phyloP scores from a whole-genome alignment of 306 rosid genomes.

The Astragalus membranaceus region DNA sequence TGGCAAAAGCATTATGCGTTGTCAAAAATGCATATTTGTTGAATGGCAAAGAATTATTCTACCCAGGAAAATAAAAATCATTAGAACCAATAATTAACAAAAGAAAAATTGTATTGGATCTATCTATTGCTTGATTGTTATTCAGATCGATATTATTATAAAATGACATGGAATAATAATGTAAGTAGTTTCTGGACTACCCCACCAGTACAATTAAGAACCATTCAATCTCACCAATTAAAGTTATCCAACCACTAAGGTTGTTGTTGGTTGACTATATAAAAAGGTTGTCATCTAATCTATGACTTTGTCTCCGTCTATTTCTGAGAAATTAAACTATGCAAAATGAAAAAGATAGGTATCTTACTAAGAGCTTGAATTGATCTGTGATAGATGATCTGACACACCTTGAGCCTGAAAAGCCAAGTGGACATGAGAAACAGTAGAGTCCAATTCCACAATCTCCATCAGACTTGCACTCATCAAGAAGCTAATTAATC shows the following conservation, averaged over 20 bases:
- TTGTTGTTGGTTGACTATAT: not conserved
- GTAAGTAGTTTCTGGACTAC: not conserved
- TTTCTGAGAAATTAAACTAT: not conserved
- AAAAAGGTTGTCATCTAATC: not conserved
- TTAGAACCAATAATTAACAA: too few relatives aligned
- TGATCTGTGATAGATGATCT: conserved; percentile 62
- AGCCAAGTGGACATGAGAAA: conserved; percentile 44
- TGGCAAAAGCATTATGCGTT: conserved; percentile 77
- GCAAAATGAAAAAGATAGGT: not conserved
- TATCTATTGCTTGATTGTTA: not conserved
- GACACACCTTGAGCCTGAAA: conserved; percentile 55
- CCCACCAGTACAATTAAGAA: too few relatives aligned
- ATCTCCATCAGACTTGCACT: conserved; percentile 59
- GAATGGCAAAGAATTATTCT: conserved; percentile 85
- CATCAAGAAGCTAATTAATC: conserved; percentile 44
- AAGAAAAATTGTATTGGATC: not conserved
- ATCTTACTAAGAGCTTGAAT: conserved; percentile 66
- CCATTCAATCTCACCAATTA: too few relatives aligned
- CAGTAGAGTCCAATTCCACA: conserved; percentile 58
- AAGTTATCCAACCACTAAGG: not conserved
- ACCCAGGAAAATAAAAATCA: not conserved
- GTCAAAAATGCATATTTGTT: conserved; percentile 89
- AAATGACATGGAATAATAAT: not conserved
- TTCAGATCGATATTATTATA: too few relatives aligned
- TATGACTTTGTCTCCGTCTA: conserved; percentile 18